Evolutionary conservation across 148 eudicot species (phyloP), one percentile per base, ranked within the genome.

Genomic region (Rhododendron kiyosumense): DNA sequence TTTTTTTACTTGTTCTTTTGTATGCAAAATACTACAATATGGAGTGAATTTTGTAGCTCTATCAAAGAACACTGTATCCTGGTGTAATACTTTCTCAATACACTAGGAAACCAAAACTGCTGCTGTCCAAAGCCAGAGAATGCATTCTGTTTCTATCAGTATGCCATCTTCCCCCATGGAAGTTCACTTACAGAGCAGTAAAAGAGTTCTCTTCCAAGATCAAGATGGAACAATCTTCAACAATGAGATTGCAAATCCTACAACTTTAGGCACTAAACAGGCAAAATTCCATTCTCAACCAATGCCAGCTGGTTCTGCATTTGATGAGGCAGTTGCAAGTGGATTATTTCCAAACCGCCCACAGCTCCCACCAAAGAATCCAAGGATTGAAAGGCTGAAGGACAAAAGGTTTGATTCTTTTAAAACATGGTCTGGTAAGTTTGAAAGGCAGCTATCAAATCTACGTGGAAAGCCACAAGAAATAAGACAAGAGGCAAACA

Each of bases 381-480:
- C 89, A 3, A 79, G 82, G 82, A 84, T 83, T 3, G 80, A 89
- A 34, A 83, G 81, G 81, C 82, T 90, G 38, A 91, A 85, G 86
- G 99, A 95, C 82, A 86, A 88, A 22, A 86, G 93, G 86, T 96
- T 86, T 49, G 93, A 96, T 86, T 92, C 98, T 30, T 96, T 95
- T 87, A 96, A 93, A 84, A 96, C 99, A n/a, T 92, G 96, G 95
- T 94, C 96, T 17, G 98, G 99, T 2, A 94, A 83, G 82, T 93
- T 96, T 2, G 99, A 96, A 91, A 89, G 95, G 46, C 94, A 94
- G 71, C 3, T 94, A 15, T 90, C 98, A 11, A 86, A 85, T 46
- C 86, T 95, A 76, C 90, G 91, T 46, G 98, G 97, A 52, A 92
- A 80, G 85, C 88, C 90, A 15, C 63, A 84, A 81, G 93, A 89